Evolutionary conservation across 2,329 filamentous ascomycete species (phyloP), one percentile per base, ranked within the genome.

Genomic region (Fusarium chlamydosporum): DNA sequence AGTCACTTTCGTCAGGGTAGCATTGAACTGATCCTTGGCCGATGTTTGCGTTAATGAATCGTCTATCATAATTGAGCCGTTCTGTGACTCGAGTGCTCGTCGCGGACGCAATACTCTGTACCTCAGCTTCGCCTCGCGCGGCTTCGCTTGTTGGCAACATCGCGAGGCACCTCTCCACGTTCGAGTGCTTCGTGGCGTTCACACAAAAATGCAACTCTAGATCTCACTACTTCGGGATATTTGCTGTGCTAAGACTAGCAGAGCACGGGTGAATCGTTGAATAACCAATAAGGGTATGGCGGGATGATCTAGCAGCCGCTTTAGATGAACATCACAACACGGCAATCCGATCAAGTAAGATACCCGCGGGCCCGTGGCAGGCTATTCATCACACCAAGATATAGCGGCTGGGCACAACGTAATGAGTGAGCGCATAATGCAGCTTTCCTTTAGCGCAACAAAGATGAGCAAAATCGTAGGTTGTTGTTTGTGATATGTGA

Each of bases 401-500:
- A 41, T 56, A 37, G 37, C 23, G 41, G 38, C 26, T 66, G 8
- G 38, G 18, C 31, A 33, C 31, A 51, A 50, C 35, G 40, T 54
- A 43, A 60, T 47, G 40, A 43, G 57, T 35, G 40, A 43, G 50
- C 40, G 47, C n/a, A 35, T 26, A 23, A 40, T 67, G 67, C 62
- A 70, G 45, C 50, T 43, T 35, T 51, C 34, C 37, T 52, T 27
- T 73, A 73, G 72, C 62, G 70, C 56, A 56, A 56, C 53, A 40
- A 54, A 42, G 38, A 41, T 40, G 47, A 34, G 13, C 37, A 13
- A 26, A 48, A 56, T 62, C 38, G 59, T 64, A 68, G 60, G 8
- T 41, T 5, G 20, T n/a, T 68, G 62, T 67, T 70, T 70, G 18
- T 72, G 69, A 72, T 52, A 68, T 72, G 51, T 74, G 71, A 73